Conservation (phyloP, 345 rosid genomes). For the Trapa bicornis region DNA sequence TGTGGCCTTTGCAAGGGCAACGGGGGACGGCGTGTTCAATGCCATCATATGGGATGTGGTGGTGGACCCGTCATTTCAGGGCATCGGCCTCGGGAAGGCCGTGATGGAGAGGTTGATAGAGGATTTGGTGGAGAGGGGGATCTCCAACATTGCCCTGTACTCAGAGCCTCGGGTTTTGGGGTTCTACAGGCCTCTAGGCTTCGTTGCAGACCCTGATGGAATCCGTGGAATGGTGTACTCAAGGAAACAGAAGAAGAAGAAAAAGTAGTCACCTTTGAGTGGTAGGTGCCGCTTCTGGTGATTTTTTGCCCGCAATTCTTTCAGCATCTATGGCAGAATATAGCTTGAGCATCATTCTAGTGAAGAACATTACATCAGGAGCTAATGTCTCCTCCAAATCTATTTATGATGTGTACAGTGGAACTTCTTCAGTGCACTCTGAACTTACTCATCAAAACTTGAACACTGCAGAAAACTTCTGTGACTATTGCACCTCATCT, state of each 20-base stretch:
- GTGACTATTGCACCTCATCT: neutral
- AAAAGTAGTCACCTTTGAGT: slow-evolving; percentile 13
- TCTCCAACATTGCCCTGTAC: slow-evolving; percentile 58
- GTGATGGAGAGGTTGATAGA: slow-evolving; percentile 68
- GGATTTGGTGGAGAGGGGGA: slow-evolving; percentile 48
- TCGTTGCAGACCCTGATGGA: slow-evolving; percentile 88
- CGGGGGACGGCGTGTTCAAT: slow-evolving; percentile 85
- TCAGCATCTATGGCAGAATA: neutral
- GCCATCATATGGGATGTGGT: slow-evolving; percentile 97
- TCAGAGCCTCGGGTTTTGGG: slow-evolving; percentile 93
- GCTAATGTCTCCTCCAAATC: neutral
- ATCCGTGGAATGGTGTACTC: slow-evolving; percentile 85
- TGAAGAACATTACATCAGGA: neutral
- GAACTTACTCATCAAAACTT: neutral
- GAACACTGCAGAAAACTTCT: neutral
- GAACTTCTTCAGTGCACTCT: neutral
- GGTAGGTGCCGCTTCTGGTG: neutral
- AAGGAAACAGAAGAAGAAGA: slow-evolving; percentile 39
- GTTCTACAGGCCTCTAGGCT: slow-evolving; percentile 77
- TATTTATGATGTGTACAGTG: neutral
- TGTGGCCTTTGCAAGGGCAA: slow-evolving; percentile 84
- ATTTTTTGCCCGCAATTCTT: neutral
- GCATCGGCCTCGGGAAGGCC: slow-evolving; percentile 75
- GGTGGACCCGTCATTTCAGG: slow-evolving; percentile 80
- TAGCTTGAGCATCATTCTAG: neutral